Evolutionary conservation across 306 rosid genomes (phyloP).

Genomic region (Acacia acuminata): DNA sequence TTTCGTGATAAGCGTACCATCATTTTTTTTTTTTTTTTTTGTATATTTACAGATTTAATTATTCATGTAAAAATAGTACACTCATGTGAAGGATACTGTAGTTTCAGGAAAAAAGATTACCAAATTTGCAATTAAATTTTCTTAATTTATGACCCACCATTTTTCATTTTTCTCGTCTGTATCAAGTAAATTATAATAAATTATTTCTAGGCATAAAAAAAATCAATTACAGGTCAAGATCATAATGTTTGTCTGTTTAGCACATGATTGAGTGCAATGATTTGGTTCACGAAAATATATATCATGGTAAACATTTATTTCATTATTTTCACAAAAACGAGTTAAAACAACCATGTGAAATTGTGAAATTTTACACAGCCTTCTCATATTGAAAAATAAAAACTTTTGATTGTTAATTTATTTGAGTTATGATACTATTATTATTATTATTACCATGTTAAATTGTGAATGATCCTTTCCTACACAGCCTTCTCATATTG

Average conservation of each 20-base stretch:
- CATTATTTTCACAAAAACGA: neutral
- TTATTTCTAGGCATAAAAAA: too few species aligned
- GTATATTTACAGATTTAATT: neutral
- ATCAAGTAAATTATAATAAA: neutral
- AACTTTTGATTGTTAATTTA: too few species aligned
- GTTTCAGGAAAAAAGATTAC: neutral
- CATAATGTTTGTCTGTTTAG: neutral
- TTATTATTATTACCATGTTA: too few species aligned
- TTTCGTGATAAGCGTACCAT: neutral
- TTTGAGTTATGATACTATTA: too few species aligned
- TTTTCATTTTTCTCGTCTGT: neutral
- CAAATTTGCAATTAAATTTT: neutral
- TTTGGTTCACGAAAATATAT: neutral
- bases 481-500: neutral
- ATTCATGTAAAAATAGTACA: neutral
- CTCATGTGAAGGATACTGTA: neutral
- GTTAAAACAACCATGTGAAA: neutral
- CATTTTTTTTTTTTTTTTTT: too few species aligned
- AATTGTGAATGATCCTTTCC: too few species aligned
- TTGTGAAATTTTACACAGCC: neutral
- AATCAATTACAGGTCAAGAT: neutral
- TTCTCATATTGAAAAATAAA: neutral
- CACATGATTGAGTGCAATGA: neutral
- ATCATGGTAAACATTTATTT: neutral
- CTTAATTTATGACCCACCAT: neutral